phyloP scores from a whole-genome alignment of 2,329 filamentous ascomycete genomes.

The Stagonosporopsis cucurbitacearum region DNA sequence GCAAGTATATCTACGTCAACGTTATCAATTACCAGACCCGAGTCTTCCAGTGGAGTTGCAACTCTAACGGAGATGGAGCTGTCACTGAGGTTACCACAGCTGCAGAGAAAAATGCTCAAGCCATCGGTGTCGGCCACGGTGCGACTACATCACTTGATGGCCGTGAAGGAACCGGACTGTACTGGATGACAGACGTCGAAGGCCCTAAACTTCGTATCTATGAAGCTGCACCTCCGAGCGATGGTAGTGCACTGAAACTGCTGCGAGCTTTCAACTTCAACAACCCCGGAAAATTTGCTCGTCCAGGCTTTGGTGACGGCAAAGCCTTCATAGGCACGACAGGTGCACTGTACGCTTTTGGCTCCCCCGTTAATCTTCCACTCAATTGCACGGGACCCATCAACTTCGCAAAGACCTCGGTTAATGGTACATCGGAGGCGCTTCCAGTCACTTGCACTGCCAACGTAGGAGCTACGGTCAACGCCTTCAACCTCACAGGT shows the following conservation, averaged over 20 bases:
- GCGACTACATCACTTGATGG: conserved; percentile 63
- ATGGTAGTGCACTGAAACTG: conserved; percentile 55
- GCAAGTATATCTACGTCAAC: conserved; percentile 59
- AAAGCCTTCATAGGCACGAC: conserved; percentile 62
- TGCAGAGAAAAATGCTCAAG: conserved; percentile 58
- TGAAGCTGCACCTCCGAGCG: conserved; percentile 55
- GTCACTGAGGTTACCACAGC: conserved; percentile 63
- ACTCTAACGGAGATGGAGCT: conserved; percentile 55
- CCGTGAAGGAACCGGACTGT: conserved; percentile 61
- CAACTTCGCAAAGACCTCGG: conserved; percentile 56
- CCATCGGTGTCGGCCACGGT: conserved; percentile 64
- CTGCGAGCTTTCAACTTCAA: conserved; percentile 61
- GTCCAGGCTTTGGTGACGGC: conserved; percentile 65
- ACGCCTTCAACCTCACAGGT: conserved; percentile 47
- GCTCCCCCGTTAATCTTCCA: conserved; percentile 61
- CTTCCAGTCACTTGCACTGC: conserved; percentile 58
- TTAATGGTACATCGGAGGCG: conserved; percentile 47
- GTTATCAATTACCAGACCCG: conserved; percentile 62
- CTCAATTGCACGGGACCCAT: conserved; percentile 61
- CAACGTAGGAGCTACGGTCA: conserved; percentile 54
- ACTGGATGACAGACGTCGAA: conserved; percentile 65
- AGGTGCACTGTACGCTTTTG: conserved; percentile 63
- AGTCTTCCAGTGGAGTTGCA: conserved; percentile 65
- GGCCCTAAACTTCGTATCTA: conserved; percentile 61
- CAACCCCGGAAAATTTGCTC: conserved; percentile 63